Conservation (phyloP, 768 basidiomycete genomes). For the Kwoniella dejecticola region DNA sequence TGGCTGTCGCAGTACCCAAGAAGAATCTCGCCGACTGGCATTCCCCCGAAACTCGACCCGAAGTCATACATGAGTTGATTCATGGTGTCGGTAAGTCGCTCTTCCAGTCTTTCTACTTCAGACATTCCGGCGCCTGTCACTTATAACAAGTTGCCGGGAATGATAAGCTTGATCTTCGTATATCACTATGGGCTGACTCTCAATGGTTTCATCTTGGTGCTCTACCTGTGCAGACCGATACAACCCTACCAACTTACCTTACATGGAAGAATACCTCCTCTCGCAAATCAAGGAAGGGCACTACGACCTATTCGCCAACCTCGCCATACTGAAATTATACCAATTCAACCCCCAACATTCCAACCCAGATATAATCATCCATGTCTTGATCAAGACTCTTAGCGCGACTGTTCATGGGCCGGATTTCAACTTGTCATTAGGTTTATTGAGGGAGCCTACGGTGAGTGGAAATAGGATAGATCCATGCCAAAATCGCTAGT, state of each 20-base stretch:
- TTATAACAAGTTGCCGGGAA: constrained; percentile 3
- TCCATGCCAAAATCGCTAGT: too few relatives aligned
- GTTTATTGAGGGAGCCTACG: constrained; percentile 60
- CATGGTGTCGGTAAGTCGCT: constrained; percentile 52
- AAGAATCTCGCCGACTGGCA: constrained; percentile 52
- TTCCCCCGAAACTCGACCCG: constrained; percentile 72
- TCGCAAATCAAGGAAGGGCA: constrained; percentile 87
- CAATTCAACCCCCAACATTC: constrained; percentile 93
- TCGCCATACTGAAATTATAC: constrained; percentile 95
- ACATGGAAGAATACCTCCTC: constrained; percentile 95
- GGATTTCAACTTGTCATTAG: constrained; percentile 92
- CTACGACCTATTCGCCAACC: constrained; percentile 92
- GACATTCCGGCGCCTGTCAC: not conserved
- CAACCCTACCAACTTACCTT: constrained; percentile 88
- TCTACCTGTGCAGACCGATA: constrained; percentile 99
- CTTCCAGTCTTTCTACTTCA: too few relatives aligned
- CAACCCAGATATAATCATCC: constrained; percentile 88
- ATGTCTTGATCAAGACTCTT: constrained; percentile 73
- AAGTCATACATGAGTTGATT: constrained; percentile 79
- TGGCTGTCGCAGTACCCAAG: constrained; percentile 34
- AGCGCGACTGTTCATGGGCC: constrained; percentile 65
- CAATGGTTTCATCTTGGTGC: too few relatives aligned
- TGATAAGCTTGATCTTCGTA: too few relatives aligned
- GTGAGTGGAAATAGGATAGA: constrained; percentile 28
- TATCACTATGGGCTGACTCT: too few relatives aligned